phyloP scores from a whole-genome alignment of 176 grass and related monocot genomes.

The Hyparrhenia diplandra region DNA sequence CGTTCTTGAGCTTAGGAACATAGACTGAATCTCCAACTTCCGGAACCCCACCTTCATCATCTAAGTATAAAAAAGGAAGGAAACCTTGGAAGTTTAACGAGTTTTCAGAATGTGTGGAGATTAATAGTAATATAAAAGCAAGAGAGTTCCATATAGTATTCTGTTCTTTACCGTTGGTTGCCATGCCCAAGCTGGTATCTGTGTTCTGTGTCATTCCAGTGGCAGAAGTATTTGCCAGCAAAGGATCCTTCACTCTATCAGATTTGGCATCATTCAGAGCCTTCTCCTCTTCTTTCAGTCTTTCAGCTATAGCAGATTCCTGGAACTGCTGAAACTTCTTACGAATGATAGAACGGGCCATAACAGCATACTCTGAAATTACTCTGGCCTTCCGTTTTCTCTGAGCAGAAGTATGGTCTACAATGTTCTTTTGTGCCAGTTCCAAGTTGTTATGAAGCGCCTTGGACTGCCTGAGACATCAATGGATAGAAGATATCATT shows the following conservation, averaged over 20 bases:
- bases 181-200: not conserved
- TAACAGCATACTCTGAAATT: slow-evolving; percentile 52
- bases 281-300: slow-evolving; percentile 24
- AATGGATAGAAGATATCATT: slow-evolving; percentile 8
- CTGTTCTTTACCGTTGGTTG: slow-evolving; percentile 26
- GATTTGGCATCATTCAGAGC: not conserved
- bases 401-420: slow-evolving; percentile 41
- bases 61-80: slow-evolving; percentile 31
- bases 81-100: not conserved
- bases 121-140: not conserved
- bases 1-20: slow-evolving; percentile 55
- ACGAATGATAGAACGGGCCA: slow-evolving; percentile 58
- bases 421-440: slow-evolving; percentile 52
- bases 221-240: not conserved
- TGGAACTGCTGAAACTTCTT: slow-evolving; percentile 53
- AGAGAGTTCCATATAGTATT: not conserved
- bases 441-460: slow-evolving; percentile 50
- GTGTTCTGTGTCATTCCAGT: not conserved
- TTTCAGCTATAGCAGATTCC: slow-evolving; percentile 53
- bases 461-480: slow-evolving; percentile 57
- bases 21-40: slow-evolving; percentile 52
- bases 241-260: slow-evolving; percentile 20
- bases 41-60: slow-evolving; percentile 37
- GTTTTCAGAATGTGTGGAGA: not conserved
- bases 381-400: slow-evolving; percentile 59